A percentile compares a stretch with the other conserved stretches of the same genome.
These are phyloP conservation scores for Canavalia gladiata DNA, from an alignment of 306 rosid genomes.

Conservation along the genomic window DNA sequence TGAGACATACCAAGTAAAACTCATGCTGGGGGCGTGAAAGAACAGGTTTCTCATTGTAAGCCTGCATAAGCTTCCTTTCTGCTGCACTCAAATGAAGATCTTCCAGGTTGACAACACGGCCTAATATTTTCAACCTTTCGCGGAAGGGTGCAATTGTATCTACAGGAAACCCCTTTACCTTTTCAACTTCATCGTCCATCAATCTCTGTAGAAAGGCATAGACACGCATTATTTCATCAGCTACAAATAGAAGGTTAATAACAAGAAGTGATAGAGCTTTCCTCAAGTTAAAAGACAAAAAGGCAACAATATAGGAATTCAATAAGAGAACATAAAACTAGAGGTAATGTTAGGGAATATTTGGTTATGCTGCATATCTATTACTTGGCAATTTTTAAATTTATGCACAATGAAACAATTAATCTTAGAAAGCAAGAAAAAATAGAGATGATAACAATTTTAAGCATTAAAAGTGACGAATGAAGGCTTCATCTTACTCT, in stretches of 20 bases:
- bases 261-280: conserved; percentile 20
- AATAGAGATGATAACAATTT: conserved; percentile 9
- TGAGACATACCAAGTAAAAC: conserved; percentile 74
- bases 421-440: not conserved
- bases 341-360: conserved; percentile 1
- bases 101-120: conserved; percentile 88
- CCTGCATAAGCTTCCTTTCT: conserved; percentile 92
- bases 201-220: conserved; percentile 63
- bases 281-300: conserved; percentile 35
- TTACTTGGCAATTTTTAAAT: not conserved
- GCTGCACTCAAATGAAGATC: conserved; percentile 87
- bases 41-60: conserved; percentile 98
- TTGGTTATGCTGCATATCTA: not conserved
- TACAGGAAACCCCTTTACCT: conserved; percentile 88
- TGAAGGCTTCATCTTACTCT: conserved; percentile 70
- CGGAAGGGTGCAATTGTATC: conserved; percentile 79
- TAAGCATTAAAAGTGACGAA: conserved; percentile 29
- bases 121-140: conserved; percentile 93
- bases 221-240: conserved; percentile 35
- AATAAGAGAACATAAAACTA: not conserved
- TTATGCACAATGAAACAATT: conserved; percentile 8
- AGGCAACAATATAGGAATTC: conserved; percentile 15
- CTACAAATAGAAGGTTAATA: conserved; percentile 20
- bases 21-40: conserved; percentile 99
- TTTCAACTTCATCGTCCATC: conserved; percentile 93